Evolutionary conservation across 2,329 filamentous ascomycete species (phyloP), one percentile per base, ranked within the genome.

Genomic region (Diaporthe sp.): DNA sequence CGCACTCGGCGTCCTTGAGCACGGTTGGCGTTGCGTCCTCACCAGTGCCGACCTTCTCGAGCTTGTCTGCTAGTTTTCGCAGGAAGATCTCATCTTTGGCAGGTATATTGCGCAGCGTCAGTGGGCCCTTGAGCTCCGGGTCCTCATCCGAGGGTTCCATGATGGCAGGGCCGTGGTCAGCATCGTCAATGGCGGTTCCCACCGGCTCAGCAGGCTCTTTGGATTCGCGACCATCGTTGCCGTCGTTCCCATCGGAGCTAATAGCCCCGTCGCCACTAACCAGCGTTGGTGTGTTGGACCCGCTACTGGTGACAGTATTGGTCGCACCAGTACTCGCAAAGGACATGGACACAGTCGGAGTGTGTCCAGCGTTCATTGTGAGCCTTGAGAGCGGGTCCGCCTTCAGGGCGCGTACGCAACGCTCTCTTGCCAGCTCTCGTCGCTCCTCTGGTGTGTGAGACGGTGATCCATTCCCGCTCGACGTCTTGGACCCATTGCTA

Each of bases 321-420:
- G 81, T 79, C 22, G 80, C 82, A 15, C 82, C 84, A 2, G 87
- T 87, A 17, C 85, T 85, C 12, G 84, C 83, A 2, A 87, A 82
- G 6, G 90, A 90, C 15, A 91, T 83, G 1, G 90, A 91, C 80
- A 92, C 90, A 70, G 87, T 92, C 9, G 91, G 91, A 2, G 91
- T 92, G 81, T 92, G 91, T 1, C 91, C 91, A 28, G 91, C 91
- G 81, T 92, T 88, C 87, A 92, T 90, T 0, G 87, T 91, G 55
- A 92, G 86, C 60, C 91, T 86, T 67, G 84, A 85, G 58, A 85
- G 84, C 79, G 88, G 90, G 8, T 87, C 84, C 10, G 87, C 87
- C 34, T 84, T 85, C 49, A 90, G 83, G 6, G 85, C 72, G 2
- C 49, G 60, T 13, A 65, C 63, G 28, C 61, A 65, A 34, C 73